phyloP scores from a whole-genome alignment of 192 early-diverging fungal species.

The Entomortierella parvispora region DNA sequence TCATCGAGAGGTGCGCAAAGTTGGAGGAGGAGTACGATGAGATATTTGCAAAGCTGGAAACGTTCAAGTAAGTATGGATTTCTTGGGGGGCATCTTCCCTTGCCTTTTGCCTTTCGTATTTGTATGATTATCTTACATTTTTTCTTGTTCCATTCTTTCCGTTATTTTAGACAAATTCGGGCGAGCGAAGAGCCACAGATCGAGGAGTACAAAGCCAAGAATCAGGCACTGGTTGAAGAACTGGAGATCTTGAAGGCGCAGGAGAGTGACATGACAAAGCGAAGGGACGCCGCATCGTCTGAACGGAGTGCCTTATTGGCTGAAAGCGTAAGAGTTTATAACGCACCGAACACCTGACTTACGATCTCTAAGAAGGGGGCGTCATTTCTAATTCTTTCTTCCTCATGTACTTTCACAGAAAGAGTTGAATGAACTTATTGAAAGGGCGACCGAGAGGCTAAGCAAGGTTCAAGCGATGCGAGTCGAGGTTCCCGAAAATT shows the following conservation, averaged over 20 bases:
- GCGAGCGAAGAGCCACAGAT: slow-evolving; percentile 25
- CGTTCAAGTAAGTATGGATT: slow-evolving; percentile 7
- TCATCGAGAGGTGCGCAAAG: slow-evolving; percentile 7
- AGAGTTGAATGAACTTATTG: slow-evolving; percentile 23
- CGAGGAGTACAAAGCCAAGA: slow-evolving; percentile 28
- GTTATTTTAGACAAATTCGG: slow-evolving; percentile 24
- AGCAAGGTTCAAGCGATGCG: slow-evolving; percentile 9
- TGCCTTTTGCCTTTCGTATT: no score
- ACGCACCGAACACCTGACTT: no score
- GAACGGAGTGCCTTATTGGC: slow-evolving; percentile 11
- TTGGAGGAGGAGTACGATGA: slow-evolving; percentile 14
- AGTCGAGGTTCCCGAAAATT: slow-evolving; percentile 33
- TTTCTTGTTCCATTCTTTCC: no score
- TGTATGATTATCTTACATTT: no score
- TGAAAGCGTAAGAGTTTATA: slow-evolving; percentile 11
- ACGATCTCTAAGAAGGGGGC: no score
- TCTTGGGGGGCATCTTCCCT: no score
- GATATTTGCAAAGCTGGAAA: slow-evolving; percentile 17
- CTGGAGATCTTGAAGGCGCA: slow-evolving; percentile 20
- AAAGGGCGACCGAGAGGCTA: slow-evolving; percentile 25
- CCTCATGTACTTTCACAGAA: not conserved
- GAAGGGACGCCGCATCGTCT: slow-evolving; percentile 17
- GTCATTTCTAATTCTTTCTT: not conserved
- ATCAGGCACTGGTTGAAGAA: slow-evolving; percentile 21
- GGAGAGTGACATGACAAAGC: slow-evolving; percentile 9